These are phyloP conservation scores for Rhynchospora pubera DNA, from an alignment of 176 grass and related monocot species.

Conservation along the genomic window DNA sequence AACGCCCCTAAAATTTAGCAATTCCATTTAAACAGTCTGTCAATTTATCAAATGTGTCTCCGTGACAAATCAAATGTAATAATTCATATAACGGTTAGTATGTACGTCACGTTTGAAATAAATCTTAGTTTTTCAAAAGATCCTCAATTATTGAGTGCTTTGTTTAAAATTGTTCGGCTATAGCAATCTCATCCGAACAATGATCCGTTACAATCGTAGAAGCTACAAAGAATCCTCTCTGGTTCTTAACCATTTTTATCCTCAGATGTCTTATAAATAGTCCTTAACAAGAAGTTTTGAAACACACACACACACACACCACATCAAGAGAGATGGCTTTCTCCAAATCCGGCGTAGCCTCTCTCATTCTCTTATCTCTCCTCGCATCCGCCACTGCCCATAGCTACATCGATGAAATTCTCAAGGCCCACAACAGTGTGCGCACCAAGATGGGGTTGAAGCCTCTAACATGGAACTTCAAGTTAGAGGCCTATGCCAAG, in stretches of 20 bases:
- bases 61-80: background rate
- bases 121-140: background rate
- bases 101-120: background rate
- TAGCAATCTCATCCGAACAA: background rate
- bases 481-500: too few species aligned
- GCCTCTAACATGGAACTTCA: too few species aligned
- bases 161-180: background rate
- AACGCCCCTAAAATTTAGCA: too few species aligned
- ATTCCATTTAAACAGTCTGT: too few species aligned
- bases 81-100: background rate
- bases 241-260: background rate
- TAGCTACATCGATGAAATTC: too few species aligned
- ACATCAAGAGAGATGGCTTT: conserved; percentile 11
- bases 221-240: background rate
- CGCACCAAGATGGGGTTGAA: too few species aligned
- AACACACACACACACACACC: background rate
- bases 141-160: background rate
- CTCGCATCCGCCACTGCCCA: too few species aligned
- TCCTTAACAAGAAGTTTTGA: background rate
- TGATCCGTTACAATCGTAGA: background rate
- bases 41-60: background rate
- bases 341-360: background rate
- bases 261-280: background rate
- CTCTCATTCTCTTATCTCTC: conserved; percentile 19
- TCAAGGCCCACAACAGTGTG: too few species aligned